Evolutionary conservation across 1,284 basidiomycete genomes (phyloP).

Genomic region (Boletus sp.): DNA sequence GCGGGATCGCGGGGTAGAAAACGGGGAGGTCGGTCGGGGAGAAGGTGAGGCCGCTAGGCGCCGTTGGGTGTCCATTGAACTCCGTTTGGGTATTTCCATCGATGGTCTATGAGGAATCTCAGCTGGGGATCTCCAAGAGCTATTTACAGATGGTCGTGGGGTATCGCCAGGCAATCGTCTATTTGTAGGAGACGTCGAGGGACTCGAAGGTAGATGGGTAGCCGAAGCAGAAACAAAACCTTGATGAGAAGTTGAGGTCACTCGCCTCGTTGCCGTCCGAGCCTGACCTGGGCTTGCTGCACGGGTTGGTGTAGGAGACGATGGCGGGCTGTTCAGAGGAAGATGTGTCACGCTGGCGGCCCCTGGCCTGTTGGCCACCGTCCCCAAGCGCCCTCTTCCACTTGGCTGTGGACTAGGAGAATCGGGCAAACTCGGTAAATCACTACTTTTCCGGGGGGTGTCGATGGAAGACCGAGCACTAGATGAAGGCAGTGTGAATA

Average conservation of each 20-base stretch:
- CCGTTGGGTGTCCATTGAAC: slow-evolving; percentile 32
- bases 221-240: slow-evolving; percentile 37
- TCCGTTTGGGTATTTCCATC: slow-evolving; percentile 26
- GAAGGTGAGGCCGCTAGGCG: slow-evolving; percentile 34
- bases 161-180: slow-evolving; percentile 36
- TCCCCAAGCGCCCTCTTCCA: slow-evolving; percentile 39
- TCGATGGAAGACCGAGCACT: slow-evolving; percentile 29
- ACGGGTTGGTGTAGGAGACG: slow-evolving; percentile 36
- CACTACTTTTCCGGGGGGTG: slow-evolving; percentile 33
- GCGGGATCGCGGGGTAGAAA: slow-evolving; percentile 26
- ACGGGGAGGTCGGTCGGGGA: slow-evolving; percentile 34
- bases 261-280: slow-evolving; percentile 31
- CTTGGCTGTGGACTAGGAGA: slow-evolving; percentile 46
- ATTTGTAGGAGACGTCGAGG: slow-evolving; percentile 27
- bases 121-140: slow-evolving; percentile 32
- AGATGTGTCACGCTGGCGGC: slow-evolving; percentile 40
- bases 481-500: slow-evolving; percentile 30
- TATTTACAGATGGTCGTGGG: slow-evolving; percentile 29
- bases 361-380: slow-evolving; percentile 36
- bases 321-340: slow-evolving; percentile 35
- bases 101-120: slow-evolving; percentile 32
- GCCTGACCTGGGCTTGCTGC: slow-evolving; percentile 41
- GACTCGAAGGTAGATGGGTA: slow-evolving; percentile 32
- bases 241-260: slow-evolving; percentile 34
- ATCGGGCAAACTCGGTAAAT: slow-evolving; percentile 42